These are phyloP conservation scores for Peribolospora kevripleyi DNA, from an alignment of 768 basidiomycete genomes.

Conservation along the genomic window DNA sequence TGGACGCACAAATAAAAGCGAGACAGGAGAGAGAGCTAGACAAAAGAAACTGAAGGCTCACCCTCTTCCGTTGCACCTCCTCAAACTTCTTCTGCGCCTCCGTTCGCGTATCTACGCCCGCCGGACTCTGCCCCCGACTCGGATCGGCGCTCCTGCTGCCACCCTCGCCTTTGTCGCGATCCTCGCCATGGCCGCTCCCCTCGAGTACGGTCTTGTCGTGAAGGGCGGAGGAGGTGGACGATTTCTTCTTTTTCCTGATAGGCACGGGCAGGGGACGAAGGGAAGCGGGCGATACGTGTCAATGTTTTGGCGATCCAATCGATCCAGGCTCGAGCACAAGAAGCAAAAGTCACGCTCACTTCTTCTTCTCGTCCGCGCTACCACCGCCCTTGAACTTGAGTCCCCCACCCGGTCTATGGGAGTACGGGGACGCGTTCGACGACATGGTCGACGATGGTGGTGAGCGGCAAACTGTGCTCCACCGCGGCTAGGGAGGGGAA, in stretches of 20 bases:
- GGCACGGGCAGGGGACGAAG: neutral
- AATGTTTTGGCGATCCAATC: slow-evolving; percentile 6
- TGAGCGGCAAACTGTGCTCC: too few species aligned
- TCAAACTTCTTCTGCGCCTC: slow-evolving; percentile 74
- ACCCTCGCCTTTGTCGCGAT: too few species aligned
- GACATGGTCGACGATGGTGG: neutral
- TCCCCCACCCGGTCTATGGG: neutral
- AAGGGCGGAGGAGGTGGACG: slow-evolving; percentile 22
- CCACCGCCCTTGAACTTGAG: slow-evolving; percentile 3
- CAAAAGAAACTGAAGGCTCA: slow-evolving; percentile 20
- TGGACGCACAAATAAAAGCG: too few species aligned
- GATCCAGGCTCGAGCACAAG: neutral
- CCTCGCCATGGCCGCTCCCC: too few species aligned
- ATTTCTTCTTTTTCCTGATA: slow-evolving; percentile 55
- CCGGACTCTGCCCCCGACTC: too few species aligned
- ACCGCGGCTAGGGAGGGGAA: too few species aligned
- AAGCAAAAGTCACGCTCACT: slow-evolving; percentile 27
- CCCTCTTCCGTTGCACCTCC: slow-evolving; percentile 56
- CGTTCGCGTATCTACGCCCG: neutral
- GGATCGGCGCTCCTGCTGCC: too few species aligned
- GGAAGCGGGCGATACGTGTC: neutral
- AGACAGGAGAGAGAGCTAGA: too few species aligned
- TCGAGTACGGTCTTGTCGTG: too few species aligned
- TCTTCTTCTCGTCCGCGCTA: slow-evolving; percentile 52
- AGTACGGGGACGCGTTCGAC: slow-evolving; percentile 3